These are phyloP conservation scores for Xylaria scruposa DNA, from an alignment of 495 filamentous ascomycete species.

Conservation along the genomic window DNA sequence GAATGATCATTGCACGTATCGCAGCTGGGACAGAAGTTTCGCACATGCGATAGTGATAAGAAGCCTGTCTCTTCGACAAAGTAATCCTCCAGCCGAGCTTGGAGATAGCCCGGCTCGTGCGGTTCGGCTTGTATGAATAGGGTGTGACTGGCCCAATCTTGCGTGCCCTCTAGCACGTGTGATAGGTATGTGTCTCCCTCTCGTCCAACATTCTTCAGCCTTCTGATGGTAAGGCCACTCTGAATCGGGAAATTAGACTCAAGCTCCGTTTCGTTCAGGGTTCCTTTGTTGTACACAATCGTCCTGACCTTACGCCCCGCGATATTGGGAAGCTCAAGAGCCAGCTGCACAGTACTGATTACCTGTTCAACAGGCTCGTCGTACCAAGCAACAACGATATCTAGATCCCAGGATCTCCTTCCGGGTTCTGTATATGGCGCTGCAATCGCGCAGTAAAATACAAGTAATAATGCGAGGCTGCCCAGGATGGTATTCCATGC, in stretches of 20 bases:
- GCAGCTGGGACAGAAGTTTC: constrained; percentile 26
- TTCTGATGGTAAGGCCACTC: constrained; percentile 24
- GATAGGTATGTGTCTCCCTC: constrained; percentile 28
- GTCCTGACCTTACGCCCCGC: constrained; percentile 25
- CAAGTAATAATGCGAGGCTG: constrained; percentile 9
- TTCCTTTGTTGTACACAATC: constrained; percentile 29
- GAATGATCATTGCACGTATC: constrained; percentile 29
- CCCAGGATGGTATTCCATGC: constrained; percentile 22
- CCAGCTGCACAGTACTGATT: constrained; percentile 18
- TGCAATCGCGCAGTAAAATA: constrained; percentile 19
- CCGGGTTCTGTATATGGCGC: neutral
- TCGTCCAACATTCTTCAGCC: constrained; percentile 25
- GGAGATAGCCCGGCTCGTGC: constrained; percentile 24
- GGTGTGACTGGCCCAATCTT: constrained; percentile 31
- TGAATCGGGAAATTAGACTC: constrained; percentile 13
- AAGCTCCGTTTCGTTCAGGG: constrained; percentile 22
- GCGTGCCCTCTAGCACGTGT: constrained; percentile 19
- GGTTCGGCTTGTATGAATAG: constrained; percentile 29
- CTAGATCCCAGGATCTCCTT: constrained; percentile 27
- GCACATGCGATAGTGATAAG: constrained; percentile 25
- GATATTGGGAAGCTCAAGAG: constrained; percentile 19
- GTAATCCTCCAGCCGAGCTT: constrained; percentile 26
- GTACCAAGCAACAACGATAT: constrained; percentile 27
- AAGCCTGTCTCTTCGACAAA: constrained; percentile 27
- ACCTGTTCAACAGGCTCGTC: constrained; percentile 30